Base-by-base conservation (phyloP, 495 filamentous ascomycete genomes). In the Arthonia radiata region DNA sequence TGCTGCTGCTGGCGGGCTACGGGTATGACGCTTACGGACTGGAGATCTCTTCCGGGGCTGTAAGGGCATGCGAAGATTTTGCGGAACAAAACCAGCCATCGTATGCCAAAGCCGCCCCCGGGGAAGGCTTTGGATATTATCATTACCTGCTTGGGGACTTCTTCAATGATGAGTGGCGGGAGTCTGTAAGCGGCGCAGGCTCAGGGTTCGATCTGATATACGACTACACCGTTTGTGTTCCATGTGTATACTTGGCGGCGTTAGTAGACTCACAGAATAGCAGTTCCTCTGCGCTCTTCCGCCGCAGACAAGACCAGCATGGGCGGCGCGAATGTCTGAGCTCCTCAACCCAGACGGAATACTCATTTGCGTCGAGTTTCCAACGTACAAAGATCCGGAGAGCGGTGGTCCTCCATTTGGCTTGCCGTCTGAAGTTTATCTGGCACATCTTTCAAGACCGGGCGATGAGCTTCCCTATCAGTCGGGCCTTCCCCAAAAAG, bases 221-320 rank as follows among this genome's bases (percentile, higher is more conserved):
- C 51, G 78, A 86, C 44, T 81, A 82, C 41, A 80, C 74, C 15
- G 76, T 79, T 54, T 36, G 64, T 42, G 22, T 26, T 28, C 11
- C 19, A 15, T 31, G 5, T 13, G 18, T 36, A 24, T 9, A 31
- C 21, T 35, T 24, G 30, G 23, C 25, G 18, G 26, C 17, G 18
- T 16, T 34, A 15, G n/a, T n/a, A n/a, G n/a, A n/a, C n/a, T n/a
- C n/a, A n/a, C n/a, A n/a, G n/a, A n/a, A n/a, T n/a, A n/a, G n/a
- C 32, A 79, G 76, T 90, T 86, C 47, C 64, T 86, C 34, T 81
- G 60, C 39, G 77, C 77, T n/a, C 54, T 90, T 9, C 58, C 60
- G 4, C 67, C 64, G 7, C 43, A 47, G 0, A 39, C 71, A 21
- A 63, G 79, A 9, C 60, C 71, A 3, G 38, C 48, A n/a, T 90